Base-by-base conservation (phyloP, 768 basidiomycete species). In the Pluteus cervinus region DNA sequence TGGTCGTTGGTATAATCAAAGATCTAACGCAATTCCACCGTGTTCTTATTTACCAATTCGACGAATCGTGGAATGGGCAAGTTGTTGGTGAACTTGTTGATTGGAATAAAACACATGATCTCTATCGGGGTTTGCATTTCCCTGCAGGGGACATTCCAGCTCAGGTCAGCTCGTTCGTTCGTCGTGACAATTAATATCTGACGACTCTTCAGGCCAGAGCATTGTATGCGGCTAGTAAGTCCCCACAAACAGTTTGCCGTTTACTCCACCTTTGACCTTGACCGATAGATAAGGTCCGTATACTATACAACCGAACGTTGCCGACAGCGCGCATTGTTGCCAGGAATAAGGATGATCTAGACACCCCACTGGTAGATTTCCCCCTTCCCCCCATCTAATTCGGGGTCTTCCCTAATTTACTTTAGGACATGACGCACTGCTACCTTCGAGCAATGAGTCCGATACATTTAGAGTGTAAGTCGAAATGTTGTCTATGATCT, bases 361-460 rank as follows among this genome's bases (percentile, higher is more conserved):
- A 81, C 32, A 58, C 58, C 4, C 86, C 86, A 3, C 58, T 88
- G 39, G 77, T 80, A 54, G 29, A 68, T 62, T 12, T 33, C 22
- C 25, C 11, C n/a, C 29, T 20, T 8, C 12, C 30, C 29, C 11
- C 29, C 29, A 10, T 16, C 30, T 34, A 29, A 18, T 12, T 33
- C 16, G 7, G 5, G 15, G n/a, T n/a, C 17, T 29, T 26, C 18
- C 24, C 38, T 15, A 42, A 20, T 26, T 21, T 5, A 15, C 3
- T 32, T 1, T 41, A 83, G 73, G 76, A 89, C 50, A 86, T 89
- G 84, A 87, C 86, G 0, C 82, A 89, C 56, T 84, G 79, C 39
- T 86, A 82, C 46, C 62, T 89, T 7, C 75, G 86, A n/a, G 85
- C 86, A 0, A 88, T 91, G 86, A 83, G 81, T 45, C 87, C 86